Evolutionary conservation across 768 basidiomycete genomes (phyloP).

Genomic region (Phaeolepiota aurea): DNA sequence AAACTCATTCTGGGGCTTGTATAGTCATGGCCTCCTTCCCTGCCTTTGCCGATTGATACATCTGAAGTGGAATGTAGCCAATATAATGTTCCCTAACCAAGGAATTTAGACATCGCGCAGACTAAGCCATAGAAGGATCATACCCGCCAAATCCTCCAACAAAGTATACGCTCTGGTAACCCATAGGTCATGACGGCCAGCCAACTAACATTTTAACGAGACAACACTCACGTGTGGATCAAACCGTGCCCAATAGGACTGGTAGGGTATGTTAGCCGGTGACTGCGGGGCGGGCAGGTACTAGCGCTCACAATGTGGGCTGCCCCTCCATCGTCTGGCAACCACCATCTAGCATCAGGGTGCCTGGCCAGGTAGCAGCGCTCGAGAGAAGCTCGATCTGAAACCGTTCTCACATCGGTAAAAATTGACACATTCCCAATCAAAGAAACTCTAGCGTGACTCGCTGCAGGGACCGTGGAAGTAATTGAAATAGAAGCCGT

Average conservation of each 20-base stretch:
- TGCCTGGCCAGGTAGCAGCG: conserved; percentile 36
- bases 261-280: background rate
- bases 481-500: conserved; percentile 37
- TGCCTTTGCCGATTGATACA: conserved; percentile 26
- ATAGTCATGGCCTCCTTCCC: too few relatives aligned
- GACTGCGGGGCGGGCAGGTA: background rate
- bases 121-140: too few relatives aligned
- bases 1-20: too few relatives aligned
- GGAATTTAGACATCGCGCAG: background rate
- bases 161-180: conserved; percentile 37
- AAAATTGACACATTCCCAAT: conserved; percentile 42
- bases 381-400: conserved; percentile 22
- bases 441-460: conserved; percentile 37
- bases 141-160: conserved; percentile 48
- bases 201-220: background rate
- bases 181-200: background rate
- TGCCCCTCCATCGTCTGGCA: conserved; percentile 34
- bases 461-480: conserved; percentile 29
- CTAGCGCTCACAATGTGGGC: conserved; percentile 30
- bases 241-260: conserved; percentile 50
- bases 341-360: conserved; percentile 43
- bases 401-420: conserved; percentile 17
- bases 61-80: conserved; percentile 36
- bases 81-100: conserved; percentile 35
- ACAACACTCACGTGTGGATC: conserved; percentile 36